Evolutionary conservation across 1,284 basidiomycete genomes (phyloP), one percentile per base, ranked within the genome.

Genomic region (Chalciporus sp.): DNA sequence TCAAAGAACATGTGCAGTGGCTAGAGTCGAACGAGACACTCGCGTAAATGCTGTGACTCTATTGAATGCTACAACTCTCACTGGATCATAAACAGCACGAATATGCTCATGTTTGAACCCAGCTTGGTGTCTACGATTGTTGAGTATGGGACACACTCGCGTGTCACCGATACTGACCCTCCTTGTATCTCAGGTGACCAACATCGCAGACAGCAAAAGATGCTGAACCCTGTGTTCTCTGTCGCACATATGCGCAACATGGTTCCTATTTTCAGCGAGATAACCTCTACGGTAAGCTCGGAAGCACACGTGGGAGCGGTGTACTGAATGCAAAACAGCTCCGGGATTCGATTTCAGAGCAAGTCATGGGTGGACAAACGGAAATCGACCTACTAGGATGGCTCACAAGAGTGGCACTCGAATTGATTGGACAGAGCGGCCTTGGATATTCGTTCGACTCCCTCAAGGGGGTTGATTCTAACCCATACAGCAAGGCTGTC

Each of bases 341-440:
- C 48, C 53, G 40, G 19, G 49, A 49, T 17, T 40, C 45, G 11
- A 47, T 56, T n/a, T 51, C 43, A 49, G 47, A 29, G 16, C 20
- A 57, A 19, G 54, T 59, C 9, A 28, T 45, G 19, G 26, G 33
- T 0, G 49, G 58, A 1, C 55, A 31, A 42, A 51, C 29, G 56
- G 60, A 73, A 19, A 52, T 81, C n/a, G 75, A 80, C 54, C 73
- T 82, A 69, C 71, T 74, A 1, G 73, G 76, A 43, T 81, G 78
- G 77, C 71, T 79, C 63, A 74, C 72, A 14, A 70, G 78, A 20
- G 73, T 74, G 1, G 74, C 80, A 17, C 66, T 82, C 3, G 79
- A 81, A 60, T 66, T 70, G 0, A 72, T 79, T n/a, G 78, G 78
- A 10, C 74, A 74, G 58, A 72, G 76, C 2, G 71, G 79, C 14